Conservation (phyloP, 345 rosid genomes). For the Psidium guajava region DNA sequence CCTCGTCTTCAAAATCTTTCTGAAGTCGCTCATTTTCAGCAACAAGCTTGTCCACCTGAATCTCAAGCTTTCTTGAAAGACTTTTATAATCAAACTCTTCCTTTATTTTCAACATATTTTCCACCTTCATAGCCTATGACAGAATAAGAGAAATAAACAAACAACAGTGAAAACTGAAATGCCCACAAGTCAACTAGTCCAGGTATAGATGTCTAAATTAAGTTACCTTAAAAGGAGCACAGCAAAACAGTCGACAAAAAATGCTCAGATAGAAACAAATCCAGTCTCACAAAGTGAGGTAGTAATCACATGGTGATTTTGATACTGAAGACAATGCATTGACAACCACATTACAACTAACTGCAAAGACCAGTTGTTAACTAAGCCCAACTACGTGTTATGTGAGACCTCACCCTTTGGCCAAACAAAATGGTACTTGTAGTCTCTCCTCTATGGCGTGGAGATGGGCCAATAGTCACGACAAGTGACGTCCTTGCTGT, state of each 20-base stretch:
- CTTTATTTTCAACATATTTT: constrained; percentile 96
- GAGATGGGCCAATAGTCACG: constrained; percentile 95
- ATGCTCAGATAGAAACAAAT: neutral
- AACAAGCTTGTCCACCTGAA: constrained; percentile 82
- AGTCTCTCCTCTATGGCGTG: constrained; percentile 98
- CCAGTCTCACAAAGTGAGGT: neutral
- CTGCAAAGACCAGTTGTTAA: neutral
- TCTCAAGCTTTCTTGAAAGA: constrained; percentile 82
- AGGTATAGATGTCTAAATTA: neutral
- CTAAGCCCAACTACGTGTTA: neutral
- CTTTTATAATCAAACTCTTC: constrained; percentile 99
- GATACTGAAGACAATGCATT: neutral
- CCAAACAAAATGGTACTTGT: constrained; percentile 98
- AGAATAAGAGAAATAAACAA: neutral
- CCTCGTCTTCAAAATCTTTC: constrained; percentile 77
- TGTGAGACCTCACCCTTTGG: constrained; percentile 58
- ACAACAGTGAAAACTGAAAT: neutral
- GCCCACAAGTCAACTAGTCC: neutral
- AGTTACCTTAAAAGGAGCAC: neutral
- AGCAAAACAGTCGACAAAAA: neutral
- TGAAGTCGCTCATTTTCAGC: constrained; percentile 94
- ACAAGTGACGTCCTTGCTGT: constrained; percentile 94
- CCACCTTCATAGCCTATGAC: constrained; percentile 97
- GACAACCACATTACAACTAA: neutral
- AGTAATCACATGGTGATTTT: neutral